These are phyloP conservation scores for Spergularia azorica DNA, from an alignment of 179 eudicot species.

Conservation along the genomic window DNA sequence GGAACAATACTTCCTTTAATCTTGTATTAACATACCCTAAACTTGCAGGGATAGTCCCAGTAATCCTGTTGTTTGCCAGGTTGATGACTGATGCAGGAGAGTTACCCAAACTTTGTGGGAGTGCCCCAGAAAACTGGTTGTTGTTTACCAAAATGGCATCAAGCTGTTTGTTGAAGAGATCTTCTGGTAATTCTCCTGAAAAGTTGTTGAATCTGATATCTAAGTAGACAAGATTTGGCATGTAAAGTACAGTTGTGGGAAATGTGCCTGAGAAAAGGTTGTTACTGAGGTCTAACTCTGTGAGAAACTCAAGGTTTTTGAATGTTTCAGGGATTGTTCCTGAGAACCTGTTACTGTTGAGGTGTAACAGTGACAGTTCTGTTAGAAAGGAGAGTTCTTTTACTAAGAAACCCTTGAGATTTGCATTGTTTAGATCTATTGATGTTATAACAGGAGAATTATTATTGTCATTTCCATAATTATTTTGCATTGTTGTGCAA, in stretches of 20 bases:
- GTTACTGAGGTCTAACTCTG: constrained; percentile 89
- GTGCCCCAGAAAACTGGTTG: constrained; percentile 57
- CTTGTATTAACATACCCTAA: constrained; percentile 58
- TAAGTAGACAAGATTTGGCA: constrained; percentile 63
- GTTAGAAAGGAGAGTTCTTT: constrained; percentile 55
- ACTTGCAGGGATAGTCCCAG: constrained; percentile 69
- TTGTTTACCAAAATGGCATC: constrained; percentile 84
- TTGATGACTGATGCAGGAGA: constrained; percentile 89
- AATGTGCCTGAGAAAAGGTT: constrained; percentile 70
- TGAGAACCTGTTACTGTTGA: constrained; percentile 67
- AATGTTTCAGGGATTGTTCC: constrained; percentile 62
- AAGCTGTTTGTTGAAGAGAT: constrained; percentile 54
- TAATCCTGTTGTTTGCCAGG: constrained; percentile 64
- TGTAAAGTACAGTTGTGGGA: constrained; percentile 41
- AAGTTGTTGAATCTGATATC: constrained; percentile 76
- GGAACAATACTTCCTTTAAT: constrained; percentile 66
- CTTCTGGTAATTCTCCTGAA: constrained; percentile 63
- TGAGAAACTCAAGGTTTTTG: constrained; percentile 39
- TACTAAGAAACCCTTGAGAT: constrained; percentile 62
- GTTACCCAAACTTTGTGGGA: constrained; percentile 72
- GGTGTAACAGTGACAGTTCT: constrained; percentile 64
- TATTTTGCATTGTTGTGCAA: constrained; percentile 43
- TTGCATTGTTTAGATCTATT: constrained; percentile 85
- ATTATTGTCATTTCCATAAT: neutral
- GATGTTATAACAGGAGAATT: constrained; percentile 38